Base-by-base conservation (phyloP, 2,329 filamentous ascomycete genomes). In the Pseudogymnoascus sp. region DNA sequence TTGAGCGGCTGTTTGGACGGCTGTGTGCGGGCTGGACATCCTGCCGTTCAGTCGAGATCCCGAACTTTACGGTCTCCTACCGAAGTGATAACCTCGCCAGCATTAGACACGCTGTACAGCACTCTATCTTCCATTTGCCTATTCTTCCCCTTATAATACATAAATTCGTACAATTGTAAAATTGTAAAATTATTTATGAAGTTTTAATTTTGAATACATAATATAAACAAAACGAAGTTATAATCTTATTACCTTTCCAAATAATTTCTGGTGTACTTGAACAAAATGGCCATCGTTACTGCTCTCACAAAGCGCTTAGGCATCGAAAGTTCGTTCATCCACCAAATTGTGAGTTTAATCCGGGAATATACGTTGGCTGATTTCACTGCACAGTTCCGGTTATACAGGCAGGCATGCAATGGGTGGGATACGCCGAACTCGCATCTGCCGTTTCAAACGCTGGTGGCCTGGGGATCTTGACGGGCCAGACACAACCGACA, bases 391-490 rank as follows among this genome's bases (percentile, higher is more conserved):
- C 69, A 88, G 87, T 93, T 68, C 89, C 89, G 70, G 80, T 92
- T 66, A 87, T 93, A 65, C 89, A 93, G 74, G 89, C 89, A 73
- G 89, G 89, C 72, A 92, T 92, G 88, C 86, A 89, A 83, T 87
- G 88, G 81, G 83, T 91, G 67, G 89, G 89, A 63, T 90, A 89
- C 70, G 89, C 89, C 62, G 87, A 89, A 74, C 87, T 97, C 73
- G 93, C 93, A 62, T 93, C 93, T 35, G 93, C 93, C 53, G 93
- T 97, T 71, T 93, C 91, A 69, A 96, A 97, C 77, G 93, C 93
- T 64, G 93, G 93, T 70, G 93, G 93, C 73, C 82, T 97, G 66
- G 93, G 93, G 79, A 93, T 97, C 72, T 93, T 97, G 71, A 93
- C 93, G 69, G 93, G 93, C 75, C 88, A 92, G 71, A 97, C 93